These are phyloP conservation scores for Serpula lacrymans DNA, from an alignment of 768 basidiomycete genomes.

Conservation along the genomic window DNA sequence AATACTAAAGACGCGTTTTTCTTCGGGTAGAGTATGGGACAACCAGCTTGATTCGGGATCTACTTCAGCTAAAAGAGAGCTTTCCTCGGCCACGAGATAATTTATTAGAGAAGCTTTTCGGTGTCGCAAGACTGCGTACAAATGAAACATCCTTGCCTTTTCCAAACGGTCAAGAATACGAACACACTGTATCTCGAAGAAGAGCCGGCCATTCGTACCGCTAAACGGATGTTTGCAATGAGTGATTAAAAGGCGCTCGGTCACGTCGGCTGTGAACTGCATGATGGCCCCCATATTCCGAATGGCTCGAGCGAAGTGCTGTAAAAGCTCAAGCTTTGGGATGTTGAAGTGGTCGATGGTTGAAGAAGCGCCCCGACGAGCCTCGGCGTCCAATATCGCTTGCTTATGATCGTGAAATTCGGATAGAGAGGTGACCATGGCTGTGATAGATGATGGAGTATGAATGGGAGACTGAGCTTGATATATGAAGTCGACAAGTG, in stretches of 20 bases:
- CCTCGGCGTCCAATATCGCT: slow-evolving; percentile 25
- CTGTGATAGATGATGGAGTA: background rate
- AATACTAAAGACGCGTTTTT: no score
- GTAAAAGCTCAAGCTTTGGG: slow-evolving; percentile 40
- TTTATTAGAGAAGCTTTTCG: slow-evolving; percentile 4
- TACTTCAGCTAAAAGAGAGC: no score
- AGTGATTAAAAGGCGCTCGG: slow-evolving; percentile 30
- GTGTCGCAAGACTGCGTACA: slow-evolving; percentile 17
- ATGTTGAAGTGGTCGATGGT: slow-evolving; percentile 34
- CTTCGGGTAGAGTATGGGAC: no score
- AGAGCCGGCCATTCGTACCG: slow-evolving; percentile 29
- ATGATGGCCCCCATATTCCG: slow-evolving; percentile 21
- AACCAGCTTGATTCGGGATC: no score
- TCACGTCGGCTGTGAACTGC: slow-evolving; percentile 34
- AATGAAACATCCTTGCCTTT: slow-evolving; percentile 25
- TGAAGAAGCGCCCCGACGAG: slow-evolving; percentile 18
- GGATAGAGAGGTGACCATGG: slow-evolving; percentile 10
- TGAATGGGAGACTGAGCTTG: slow-evolving; percentile 3
- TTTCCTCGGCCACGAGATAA: background rate
- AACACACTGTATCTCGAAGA: slow-evolving; percentile 34
- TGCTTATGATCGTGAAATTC: slow-evolving; percentile 34
- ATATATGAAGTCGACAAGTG: slow-evolving; percentile 12
- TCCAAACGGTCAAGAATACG: slow-evolving; percentile 27
- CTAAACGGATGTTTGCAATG: slow-evolving; percentile 30
- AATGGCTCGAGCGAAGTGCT: slow-evolving; percentile 30